Percentiles rank a stretch among this genome's conserved stretches.
These are phyloP conservation scores for Globisporangium nunn DNA, from an alignment of 352 stramenopile species.

Conservation along the genomic window DNA sequence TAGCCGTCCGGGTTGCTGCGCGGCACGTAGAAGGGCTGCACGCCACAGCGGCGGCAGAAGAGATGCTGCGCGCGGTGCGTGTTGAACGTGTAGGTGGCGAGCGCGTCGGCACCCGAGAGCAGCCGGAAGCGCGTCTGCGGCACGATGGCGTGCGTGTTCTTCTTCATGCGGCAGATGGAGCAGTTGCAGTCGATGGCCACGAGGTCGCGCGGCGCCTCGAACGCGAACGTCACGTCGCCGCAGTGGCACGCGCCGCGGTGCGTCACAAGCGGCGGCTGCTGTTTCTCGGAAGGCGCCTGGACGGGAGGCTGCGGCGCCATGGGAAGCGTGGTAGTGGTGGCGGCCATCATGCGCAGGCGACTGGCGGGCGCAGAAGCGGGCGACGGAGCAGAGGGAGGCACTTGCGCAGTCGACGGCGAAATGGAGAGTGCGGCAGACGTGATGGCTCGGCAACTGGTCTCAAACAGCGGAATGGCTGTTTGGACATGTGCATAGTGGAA, in stretches of 20 bases:
- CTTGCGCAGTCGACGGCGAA: too few species aligned
- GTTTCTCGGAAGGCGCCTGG: too few species aligned
- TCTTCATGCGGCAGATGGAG: slow-evolving; percentile 79
- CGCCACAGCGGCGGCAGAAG: slow-evolving; percentile 75
- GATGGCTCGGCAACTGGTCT: too few species aligned
- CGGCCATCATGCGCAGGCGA: neutral
- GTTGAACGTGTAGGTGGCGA: slow-evolving; percentile 83
- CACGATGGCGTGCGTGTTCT: slow-evolving; percentile 69
- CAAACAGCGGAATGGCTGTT: too few species aligned
- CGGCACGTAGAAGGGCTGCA: slow-evolving; percentile 77
- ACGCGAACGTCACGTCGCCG: slow-evolving; percentile 57
- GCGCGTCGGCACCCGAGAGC: slow-evolving; percentile 27
- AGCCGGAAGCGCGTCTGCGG: slow-evolving; percentile 47
- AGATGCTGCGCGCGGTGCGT: slow-evolving; percentile 69
- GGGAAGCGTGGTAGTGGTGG: neutral
- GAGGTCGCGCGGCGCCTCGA: slow-evolving; percentile 45
- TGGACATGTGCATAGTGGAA: too few species aligned
- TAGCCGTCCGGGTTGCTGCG: slow-evolving; percentile 76
- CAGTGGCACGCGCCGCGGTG: slow-evolving; percentile 70
- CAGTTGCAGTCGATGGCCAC: slow-evolving; percentile 78
- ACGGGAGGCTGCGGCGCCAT: neutral
- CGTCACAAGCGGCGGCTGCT: slow-evolving; percentile 13
- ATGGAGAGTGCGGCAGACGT: too few species aligned
- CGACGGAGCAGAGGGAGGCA: too few species aligned
- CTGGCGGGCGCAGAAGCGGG: too few species aligned